Evolutionary conservation across 2,329 filamentous ascomycete genomes (phyloP), one percentile per base, ranked within the genome.

Genomic region (Hymenoscyphus fraxineus): DNA sequence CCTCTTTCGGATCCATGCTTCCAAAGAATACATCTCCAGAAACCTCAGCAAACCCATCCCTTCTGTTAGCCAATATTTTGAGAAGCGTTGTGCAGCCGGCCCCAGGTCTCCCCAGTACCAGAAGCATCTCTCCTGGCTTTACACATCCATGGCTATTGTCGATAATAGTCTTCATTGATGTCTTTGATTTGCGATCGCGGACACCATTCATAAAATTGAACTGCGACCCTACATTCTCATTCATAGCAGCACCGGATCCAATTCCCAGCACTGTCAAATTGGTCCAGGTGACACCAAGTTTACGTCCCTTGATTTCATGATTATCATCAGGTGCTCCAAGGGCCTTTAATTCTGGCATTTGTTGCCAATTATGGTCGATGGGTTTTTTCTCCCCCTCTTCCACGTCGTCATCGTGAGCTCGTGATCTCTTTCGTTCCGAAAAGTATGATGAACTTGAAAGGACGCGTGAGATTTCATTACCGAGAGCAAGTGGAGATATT

Each of bases 41-140:
- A 2, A 90, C 81, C 2, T 78, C 79, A 51, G 81, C 79, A 68
- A 83, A 91, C 2, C 88, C 88, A 5, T 76, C 76, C 44, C 88
- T 78, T 63, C 84, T 82, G 70, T 92, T 92, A 60, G 87, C 81
- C 5, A 92, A 79, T 70, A 89, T 80, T 70, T 89, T 92, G 57
- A 93, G 79, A 16, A 92, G 80, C 0, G 88, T 89, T 0, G 88
- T 90, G 73, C 89, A 92, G 40, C 88, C 88, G 2, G 86, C 81
- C 0, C 88, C 89, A 0, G 89, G 88, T 0, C 88, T 81, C 2
- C 89, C 89, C 0, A 91, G 79, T 0, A 91, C 88, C 0, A 91
- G 77, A 1, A 90, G 76, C 88, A 91, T 90, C 75, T 91, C 88
- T 22, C 88, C 89, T 0, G 88, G 88, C 73, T 88, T 87, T 60